Base-by-base conservation (phyloP, 352 stramenopile genomes). In the Pythium utonaiense region DNA sequence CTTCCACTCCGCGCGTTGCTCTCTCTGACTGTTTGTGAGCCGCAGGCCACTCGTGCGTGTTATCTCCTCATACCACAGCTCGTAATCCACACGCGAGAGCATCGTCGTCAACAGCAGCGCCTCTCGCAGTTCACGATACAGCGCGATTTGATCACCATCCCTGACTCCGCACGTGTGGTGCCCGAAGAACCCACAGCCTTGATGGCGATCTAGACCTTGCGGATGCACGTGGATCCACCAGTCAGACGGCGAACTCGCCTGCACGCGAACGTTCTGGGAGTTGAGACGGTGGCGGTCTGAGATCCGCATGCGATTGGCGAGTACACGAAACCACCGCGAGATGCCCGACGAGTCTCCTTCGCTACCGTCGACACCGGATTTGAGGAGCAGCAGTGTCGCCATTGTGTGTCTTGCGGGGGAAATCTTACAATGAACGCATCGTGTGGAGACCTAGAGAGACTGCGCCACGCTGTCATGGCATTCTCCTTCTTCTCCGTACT, bases 221-320 rank as follows among this genome's bases (percentile, higher is more conserved):
- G 44, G 44, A 36, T 50, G 55, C 1, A 62, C 45, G n/a, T 62
- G 55, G 34, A 62, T 62, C 55, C 55, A 62, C 55, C 55, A 55
- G 55, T 62, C 55, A 2, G 45, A 52, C n/a, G 44, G 13, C 1
- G 31, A 7, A 19, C 55, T 62, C 7, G 55, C 19, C 38, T 62
- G 31, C 6, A 62, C 55, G 3, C 55, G 55, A 2, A 62, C 55
- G 19, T 49, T 49, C 24, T 55, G 42, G 2, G 55, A 24, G 24
- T 62, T 49, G 30, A 45, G 33, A 4, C 31, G 17, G n/a, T 62
- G 55, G 42, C 55, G 55, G 21, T 55, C 44, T 3, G 55, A 49
- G 6, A 62, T 9, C 2, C 53, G 40, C 9, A 62, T 22, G 3
- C 55, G 55, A 19, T 55, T 47, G 7, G n/a, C 10, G 21, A 62